phyloP scores from a whole-genome alignment of 2,329 filamentous ascomycete genomes.

The Herpotrichia juniperi region DNA sequence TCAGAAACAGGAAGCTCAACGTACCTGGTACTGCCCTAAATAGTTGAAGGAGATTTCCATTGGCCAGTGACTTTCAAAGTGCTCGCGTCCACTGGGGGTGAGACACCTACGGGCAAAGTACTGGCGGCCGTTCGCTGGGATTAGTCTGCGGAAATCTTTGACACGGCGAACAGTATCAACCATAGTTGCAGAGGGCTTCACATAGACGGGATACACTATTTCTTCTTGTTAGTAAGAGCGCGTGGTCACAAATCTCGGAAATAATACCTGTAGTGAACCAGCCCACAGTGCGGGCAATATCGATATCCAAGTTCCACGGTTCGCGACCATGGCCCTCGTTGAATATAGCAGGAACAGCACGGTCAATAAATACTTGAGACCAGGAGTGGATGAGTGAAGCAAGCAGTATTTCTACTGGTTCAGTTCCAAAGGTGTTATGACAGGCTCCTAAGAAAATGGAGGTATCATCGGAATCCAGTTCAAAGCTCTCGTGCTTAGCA shows the following conservation, averaged over 20 bases:
- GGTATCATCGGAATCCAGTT: conserved; percentile 31
- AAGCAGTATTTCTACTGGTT: conserved; percentile 62
- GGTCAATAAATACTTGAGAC: conserved; percentile 59
- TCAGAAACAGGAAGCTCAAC: background rate
- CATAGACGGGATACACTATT: conserved; percentile 50
- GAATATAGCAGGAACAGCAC: conserved; percentile 58
- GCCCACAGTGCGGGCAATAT: conserved; percentile 64
- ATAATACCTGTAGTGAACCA: conserved; percentile 60
- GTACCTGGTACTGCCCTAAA: conserved; percentile 57
- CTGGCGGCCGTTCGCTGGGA: conserved; percentile 43
- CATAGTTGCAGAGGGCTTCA: conserved; percentile 37
- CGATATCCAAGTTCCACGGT: conserved; percentile 51
- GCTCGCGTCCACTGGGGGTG: conserved; percentile 32
- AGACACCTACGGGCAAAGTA: conserved; percentile 53
- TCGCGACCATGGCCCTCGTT: conserved; percentile 46
- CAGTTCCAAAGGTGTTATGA: conserved; percentile 57
- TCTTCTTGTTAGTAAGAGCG: background rate
- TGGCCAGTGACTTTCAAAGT: conserved; percentile 46
- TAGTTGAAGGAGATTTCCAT: conserved; percentile 67
- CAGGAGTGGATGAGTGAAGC: conserved; percentile 64
- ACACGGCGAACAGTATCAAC: conserved; percentile 59
- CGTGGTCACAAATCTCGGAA: background rate
- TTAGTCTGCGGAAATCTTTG: conserved; percentile 57
- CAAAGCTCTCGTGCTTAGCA: conserved; percentile 38
- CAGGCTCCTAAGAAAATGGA: conserved; percentile 34